These are phyloP conservation scores for Apiospora phragmitis DNA, from an alignment of 2,329 filamentous ascomycete genomes.

Conservation along the genomic window DNA sequence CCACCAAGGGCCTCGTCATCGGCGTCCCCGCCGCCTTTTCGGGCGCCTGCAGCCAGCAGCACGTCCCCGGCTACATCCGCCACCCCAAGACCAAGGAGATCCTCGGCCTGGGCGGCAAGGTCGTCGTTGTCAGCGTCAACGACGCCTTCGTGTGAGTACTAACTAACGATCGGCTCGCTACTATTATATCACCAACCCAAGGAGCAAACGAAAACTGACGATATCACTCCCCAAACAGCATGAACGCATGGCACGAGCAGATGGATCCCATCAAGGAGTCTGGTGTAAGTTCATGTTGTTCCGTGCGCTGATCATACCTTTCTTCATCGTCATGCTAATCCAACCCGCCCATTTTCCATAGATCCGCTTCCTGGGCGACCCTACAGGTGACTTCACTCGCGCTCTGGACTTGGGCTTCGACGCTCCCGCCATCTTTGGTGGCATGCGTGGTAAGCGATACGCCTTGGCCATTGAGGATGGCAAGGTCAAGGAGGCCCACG, in stretches of 20 bases:
- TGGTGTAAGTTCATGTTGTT: constrained; percentile 59
- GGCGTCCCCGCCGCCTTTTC: constrained; percentile 81
- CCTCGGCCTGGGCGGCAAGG: constrained; percentile 64
- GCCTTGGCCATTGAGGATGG: constrained; percentile 81
- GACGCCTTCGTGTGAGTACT: constrained; percentile 84
- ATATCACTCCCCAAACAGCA: too few relatives aligned
- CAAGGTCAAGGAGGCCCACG: constrained; percentile 76
- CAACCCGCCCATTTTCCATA: constrained; percentile 33
- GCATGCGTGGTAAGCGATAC: constrained; percentile 82
- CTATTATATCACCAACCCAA: too few relatives aligned
- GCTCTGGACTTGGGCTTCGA: constrained; percentile 78
- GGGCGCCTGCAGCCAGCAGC: constrained; percentile 57
- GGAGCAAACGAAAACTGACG: too few relatives aligned
- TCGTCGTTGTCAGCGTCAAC: constrained; percentile 91
- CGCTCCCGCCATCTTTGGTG: constrained; percentile 66
- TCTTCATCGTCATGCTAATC: neutral
- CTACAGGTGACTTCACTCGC: constrained; percentile 76
- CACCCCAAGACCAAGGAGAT: constrained; percentile 67
- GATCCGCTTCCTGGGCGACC: constrained; percentile 89
- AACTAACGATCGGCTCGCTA: neutral
- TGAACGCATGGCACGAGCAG: constrained; percentile 82
- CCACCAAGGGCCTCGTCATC: constrained; percentile 76
- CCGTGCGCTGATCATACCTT: neutral
- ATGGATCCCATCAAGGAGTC: constrained; percentile 75
- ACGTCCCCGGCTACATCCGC: constrained; percentile 85